A percentile compares a stretch with the other conserved stretches of the same genome.
phyloP scores from a whole-genome alignment of 495 filamentous ascomycete genomes.

The Evansstolkia leycettana region DNA sequence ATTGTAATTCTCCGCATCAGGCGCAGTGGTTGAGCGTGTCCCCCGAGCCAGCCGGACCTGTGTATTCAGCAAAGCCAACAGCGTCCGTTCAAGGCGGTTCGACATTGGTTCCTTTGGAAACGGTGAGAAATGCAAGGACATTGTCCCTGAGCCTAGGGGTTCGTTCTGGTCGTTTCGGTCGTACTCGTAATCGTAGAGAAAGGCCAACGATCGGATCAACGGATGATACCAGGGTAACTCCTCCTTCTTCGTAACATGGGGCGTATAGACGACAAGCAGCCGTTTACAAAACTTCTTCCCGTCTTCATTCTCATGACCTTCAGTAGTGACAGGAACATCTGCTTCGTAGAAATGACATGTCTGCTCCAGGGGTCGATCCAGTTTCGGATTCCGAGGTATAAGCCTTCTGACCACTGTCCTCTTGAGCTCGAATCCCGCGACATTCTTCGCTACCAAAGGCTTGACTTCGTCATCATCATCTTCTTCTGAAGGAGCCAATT shows the following conservation, averaged over 20 bases:
- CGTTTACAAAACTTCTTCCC: conserved; percentile 7
- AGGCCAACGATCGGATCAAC: conserved; percentile 55
- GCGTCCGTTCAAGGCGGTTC: conserved; percentile 55
- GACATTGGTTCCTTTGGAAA: conserved; percentile 16
- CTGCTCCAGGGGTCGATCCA: conserved; percentile 65
- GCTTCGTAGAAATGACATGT: conserved; percentile 59
- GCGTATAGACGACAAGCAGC: conserved; percentile 64
- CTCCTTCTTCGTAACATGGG: conserved; percentile 48
- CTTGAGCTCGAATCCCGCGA: conserved; percentile 40
- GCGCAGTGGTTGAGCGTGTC: conserved; percentile 33
- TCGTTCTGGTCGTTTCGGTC: neutral
- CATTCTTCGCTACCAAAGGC: conserved; percentile 18
- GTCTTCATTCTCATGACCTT: too few relatives aligned
- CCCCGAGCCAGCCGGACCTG: conserved; percentile 69
- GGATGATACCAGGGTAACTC: conserved; percentile 85
- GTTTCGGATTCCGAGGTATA: conserved; percentile 65
- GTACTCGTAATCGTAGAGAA: conserved; percentile 48
- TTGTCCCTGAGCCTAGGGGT: conserved; percentile 9
- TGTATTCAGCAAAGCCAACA: conserved; percentile 53
- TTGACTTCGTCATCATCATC: conserved; percentile 5
- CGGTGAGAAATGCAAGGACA: conserved; percentile 20
- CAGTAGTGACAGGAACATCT: neutral
- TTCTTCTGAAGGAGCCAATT: neutral
- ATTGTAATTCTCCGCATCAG: conserved; percentile 26
- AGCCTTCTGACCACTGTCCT: conserved; percentile 59